Percentiles rank a stretch among this genome's conserved stretches.
phyloP scores from a whole-genome alignment of 2,329 filamentous ascomycete species.

The Fusarium sp. region DNA sequence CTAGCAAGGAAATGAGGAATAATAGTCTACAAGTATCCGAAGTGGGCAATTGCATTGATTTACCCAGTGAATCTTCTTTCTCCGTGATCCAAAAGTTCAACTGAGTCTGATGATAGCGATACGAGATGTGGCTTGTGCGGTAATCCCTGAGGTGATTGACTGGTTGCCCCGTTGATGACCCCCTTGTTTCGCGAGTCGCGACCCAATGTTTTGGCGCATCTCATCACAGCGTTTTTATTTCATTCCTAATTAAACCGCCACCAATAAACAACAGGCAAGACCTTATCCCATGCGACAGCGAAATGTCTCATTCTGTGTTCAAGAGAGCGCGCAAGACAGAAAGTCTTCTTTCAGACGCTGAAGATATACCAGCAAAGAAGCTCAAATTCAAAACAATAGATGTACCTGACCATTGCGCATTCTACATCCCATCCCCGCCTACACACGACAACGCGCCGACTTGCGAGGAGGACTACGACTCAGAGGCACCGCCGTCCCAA shows the following conservation, averaged over 20 bases:
- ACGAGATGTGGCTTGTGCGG: not conserved
- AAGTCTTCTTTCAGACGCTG: not conserved
- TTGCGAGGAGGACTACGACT: not conserved
- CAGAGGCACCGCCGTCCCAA: not conserved
- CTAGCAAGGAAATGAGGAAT: not conserved
- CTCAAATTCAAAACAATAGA: not conserved
- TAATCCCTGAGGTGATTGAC: not conserved
- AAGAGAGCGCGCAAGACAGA: not conserved
- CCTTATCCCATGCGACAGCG: not conserved
- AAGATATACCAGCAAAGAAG: not conserved
- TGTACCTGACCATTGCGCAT: no score
- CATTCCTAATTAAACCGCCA: not conserved
- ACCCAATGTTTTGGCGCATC: not conserved
- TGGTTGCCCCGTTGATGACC: not conserved
- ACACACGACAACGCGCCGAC: not conserved
- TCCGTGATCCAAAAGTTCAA: not conserved
- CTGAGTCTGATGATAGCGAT: not conserved
- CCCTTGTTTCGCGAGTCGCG: not conserved
- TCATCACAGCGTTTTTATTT: not conserved
- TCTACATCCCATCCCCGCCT: not conserved
- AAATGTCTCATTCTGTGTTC: no score
- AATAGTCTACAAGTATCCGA: not conserved
- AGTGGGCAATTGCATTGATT: rapidly evolving
- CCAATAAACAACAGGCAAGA: not conserved
- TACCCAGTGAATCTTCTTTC: not conserved